A percentile compares a stretch with the other conserved stretches of the same genome.
phyloP scores from a whole-genome alignment of 805 yeast genomes.

The Metschnikowia gelsemii region DNA sequence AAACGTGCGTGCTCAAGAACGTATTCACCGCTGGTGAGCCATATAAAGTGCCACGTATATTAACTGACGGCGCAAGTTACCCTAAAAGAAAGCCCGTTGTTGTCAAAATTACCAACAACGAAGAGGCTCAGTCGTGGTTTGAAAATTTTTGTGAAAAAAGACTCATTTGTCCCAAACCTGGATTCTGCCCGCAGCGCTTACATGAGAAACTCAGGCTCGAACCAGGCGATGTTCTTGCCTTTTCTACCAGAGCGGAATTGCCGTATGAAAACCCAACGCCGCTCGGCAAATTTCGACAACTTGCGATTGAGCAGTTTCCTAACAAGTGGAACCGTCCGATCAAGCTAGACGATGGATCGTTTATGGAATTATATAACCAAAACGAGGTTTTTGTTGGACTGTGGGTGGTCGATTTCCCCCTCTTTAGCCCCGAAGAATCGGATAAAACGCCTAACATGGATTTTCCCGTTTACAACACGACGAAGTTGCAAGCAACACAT shows the following conservation, averaged over 20 bases:
- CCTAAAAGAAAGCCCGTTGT: constrained; percentile 58
- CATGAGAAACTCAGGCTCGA: constrained; percentile 38
- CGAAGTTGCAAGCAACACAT: constrained; percentile 68
- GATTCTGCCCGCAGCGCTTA: constrained; percentile 22
- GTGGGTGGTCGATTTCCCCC: constrained; percentile 93
- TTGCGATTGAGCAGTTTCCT: constrained; percentile 60
- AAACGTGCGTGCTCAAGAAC: constrained; percentile 61
- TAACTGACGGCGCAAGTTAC: constrained; percentile 47
- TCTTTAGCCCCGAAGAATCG: constrained; percentile 73
- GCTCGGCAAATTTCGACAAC: constrained; percentile 78
- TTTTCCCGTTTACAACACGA: constrained; percentile 62
- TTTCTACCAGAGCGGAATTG: constrained; percentile 65
- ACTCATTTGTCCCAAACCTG: constrained; percentile 19
- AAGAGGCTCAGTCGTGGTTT: constrained; percentile 46
- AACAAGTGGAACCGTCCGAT: constrained; percentile 47
- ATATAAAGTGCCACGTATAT: constrained; percentile 34
- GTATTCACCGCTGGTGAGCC: constrained; percentile 36
- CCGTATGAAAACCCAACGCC: constrained; percentile 96
- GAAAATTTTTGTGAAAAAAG: constrained; percentile 33
- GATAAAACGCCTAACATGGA: constrained; percentile 22
- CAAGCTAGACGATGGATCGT: constrained; percentile 15
- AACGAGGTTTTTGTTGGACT: constrained; percentile 54
- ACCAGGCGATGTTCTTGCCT: constrained; percentile 74
- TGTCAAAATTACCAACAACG: constrained; percentile 46
- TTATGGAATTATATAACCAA: constrained; percentile 17